These are phyloP conservation scores for Yamadazyma tumulicola DNA, from an alignment of 805 yeast genomes.

Conservation along the genomic window DNA sequence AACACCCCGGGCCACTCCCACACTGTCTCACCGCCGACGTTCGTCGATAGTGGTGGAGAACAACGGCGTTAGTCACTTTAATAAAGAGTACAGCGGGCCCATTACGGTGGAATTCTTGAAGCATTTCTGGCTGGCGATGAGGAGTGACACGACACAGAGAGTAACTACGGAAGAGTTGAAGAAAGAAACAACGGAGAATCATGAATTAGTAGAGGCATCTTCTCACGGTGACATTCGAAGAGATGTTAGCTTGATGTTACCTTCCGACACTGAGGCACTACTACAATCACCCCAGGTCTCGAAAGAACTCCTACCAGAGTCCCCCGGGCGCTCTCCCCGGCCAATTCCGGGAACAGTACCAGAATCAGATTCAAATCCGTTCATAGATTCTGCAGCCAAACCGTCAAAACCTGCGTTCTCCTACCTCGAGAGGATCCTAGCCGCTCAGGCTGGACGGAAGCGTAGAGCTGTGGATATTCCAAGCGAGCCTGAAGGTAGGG, in stretches of 20 bases:
- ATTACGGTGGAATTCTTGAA: conserved; percentile 36
- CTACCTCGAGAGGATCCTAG: conserved; percentile 31
- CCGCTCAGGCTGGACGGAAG: conserved; percentile 12
- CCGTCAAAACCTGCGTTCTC: conserved; percentile 14
- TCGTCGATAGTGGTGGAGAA: conserved; percentile 23
- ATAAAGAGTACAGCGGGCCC: conserved; percentile 32
- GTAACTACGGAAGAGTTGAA: conserved; percentile 1
- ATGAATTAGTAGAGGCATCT: not conserved
- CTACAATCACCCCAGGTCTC: conserved; percentile 4
- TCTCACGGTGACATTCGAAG: not conserved
- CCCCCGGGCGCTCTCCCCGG: no score
- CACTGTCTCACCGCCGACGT: conserved; percentile 17
- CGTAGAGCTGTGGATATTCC: not conserved
- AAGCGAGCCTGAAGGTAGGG: not conserved
- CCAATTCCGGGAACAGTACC: not conserved
- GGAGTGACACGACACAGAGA: conserved; percentile 5
- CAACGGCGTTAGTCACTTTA: conserved; percentile 22
- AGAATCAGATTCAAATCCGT: conserved; percentile 1
- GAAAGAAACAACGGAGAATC: not conserved
- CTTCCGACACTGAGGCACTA: conserved; percentile 3
- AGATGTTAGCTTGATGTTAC: conserved; percentile 4
- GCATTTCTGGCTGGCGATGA: conserved; percentile 29
- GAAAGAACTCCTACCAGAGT: no score
- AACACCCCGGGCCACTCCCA: conserved; percentile 8
- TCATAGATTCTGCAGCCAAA: not conserved